Conservation (phyloP, 2,329 filamentous ascomycete species). For the Gaeumannomyces sp. region DNA sequence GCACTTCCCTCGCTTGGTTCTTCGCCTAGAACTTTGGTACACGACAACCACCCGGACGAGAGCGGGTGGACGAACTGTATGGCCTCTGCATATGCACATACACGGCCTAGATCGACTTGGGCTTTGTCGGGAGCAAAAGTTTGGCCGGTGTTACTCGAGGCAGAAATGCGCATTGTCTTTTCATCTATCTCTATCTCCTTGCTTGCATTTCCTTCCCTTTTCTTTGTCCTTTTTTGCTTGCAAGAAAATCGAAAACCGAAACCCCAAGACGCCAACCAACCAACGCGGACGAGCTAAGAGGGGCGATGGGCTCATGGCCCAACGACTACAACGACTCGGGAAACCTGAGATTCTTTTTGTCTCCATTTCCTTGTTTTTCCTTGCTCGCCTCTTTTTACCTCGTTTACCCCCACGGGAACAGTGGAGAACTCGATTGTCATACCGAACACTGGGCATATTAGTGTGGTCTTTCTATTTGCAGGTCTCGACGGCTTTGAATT, state of each 20-base stretch:
- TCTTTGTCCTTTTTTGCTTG: constrained; percentile 11
- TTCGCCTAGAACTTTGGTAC: constrained; percentile 1
- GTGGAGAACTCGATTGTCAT: not conserved
- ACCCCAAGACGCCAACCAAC: not conserved
- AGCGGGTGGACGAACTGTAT: not conserved
- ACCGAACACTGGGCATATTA: not conserved
- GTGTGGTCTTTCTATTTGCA: not conserved
- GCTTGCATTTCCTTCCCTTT: constrained; percentile 20
- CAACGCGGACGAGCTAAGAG: not conserved
- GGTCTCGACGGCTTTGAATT: not conserved
- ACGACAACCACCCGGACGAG: not conserved
- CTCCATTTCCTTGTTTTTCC: not conserved
- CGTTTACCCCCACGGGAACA: not conserved
- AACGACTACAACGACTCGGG: not conserved
- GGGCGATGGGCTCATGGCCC: not conserved
- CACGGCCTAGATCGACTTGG: not conserved
- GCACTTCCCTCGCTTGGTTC: not conserved
- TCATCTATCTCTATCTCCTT: constrained; percentile 9
- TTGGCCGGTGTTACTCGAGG: not conserved
- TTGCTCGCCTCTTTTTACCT: not conserved
- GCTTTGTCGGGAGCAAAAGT: constrained; percentile 1
- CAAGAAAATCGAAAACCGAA: not conserved
- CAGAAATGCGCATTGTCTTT: not conserved
- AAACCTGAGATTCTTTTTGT: not conserved
- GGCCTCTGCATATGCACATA: constrained; percentile 1